phyloP scores from a whole-genome alignment of 306 rosid genomes.

The Biancaea sappan region DNA sequence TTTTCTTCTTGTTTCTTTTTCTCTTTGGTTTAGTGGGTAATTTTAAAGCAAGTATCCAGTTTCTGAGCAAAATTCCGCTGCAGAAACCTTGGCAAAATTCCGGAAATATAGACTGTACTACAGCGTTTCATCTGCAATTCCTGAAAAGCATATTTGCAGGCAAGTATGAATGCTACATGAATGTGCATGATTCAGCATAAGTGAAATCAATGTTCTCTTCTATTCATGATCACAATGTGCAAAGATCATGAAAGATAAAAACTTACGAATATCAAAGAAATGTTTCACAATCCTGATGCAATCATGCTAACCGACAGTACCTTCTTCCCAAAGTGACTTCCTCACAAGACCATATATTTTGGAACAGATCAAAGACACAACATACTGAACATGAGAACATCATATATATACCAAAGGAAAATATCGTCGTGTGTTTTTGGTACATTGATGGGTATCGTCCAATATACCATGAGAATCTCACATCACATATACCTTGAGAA shows the following conservation, averaged over 20 bases:
- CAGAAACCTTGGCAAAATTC: not conserved
- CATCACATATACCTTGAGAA: not conserved
- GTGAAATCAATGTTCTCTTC: not conserved
- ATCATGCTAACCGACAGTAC: not conserved
- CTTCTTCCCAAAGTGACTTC: not conserved
- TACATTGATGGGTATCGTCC: not conserved
- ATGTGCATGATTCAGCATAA: not conserved
- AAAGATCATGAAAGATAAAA: not conserved
- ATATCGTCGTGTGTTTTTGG: not conserved
- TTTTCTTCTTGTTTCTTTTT: not conserved
- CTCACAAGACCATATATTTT: not conserved
- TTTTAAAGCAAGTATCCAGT: not conserved
- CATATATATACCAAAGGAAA: not conserved
- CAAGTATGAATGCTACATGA: not conserved
- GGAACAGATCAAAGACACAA: not conserved
- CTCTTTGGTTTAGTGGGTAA: not conserved
- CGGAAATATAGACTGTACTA: conserved; percentile 13
- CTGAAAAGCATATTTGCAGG: not conserved
- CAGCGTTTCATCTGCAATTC: conserved; percentile 18
- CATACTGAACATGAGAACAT: not conserved
- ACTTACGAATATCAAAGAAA: not conserved
- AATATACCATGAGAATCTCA: not conserved
- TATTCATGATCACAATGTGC: not conserved
- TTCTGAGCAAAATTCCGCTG: not conserved
- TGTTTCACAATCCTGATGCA: not conserved